Percentiles rank a stretch among this genome's conserved stretches.
phyloP scores from a whole-genome alignment of 306 rosid genomes.

The Lathyrus tuberosus region DNA sequence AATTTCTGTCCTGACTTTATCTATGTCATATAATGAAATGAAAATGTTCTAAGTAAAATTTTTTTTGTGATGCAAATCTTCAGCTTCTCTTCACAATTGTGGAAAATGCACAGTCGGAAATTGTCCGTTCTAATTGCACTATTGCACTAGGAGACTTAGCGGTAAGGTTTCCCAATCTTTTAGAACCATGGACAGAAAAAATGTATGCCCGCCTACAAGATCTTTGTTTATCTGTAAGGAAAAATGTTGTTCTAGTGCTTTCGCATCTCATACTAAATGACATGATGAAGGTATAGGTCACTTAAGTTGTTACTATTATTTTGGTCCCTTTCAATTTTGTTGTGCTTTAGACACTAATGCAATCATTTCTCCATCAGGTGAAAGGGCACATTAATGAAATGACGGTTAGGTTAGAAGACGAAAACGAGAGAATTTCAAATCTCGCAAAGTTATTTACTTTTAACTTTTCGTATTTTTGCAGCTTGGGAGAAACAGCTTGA shows the following conservation, averaged over 20 bases:
- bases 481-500: no score
- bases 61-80: slow-evolving; percentile 79
- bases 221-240: slow-evolving; percentile 78
- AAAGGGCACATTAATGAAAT: slow-evolving; percentile 94
- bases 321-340: slow-evolving; percentile 23
- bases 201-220: slow-evolving; percentile 88
- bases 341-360: slow-evolving; percentile 42
- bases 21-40: slow-evolving; percentile 20
- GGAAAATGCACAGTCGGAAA: slow-evolving; percentile 78
- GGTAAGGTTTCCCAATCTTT: slow-evolving; percentile 91
- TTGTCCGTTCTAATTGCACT: slow-evolving; percentile 91
- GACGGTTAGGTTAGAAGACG: slow-evolving; percentile 88
- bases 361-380: slow-evolving; percentile 57
- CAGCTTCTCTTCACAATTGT: slow-evolving; percentile 94
- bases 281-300: slow-evolving; percentile 90
- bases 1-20: slow-evolving; percentile 5
- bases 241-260: slow-evolving; percentile 96
- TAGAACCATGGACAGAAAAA: slow-evolving; percentile 97
- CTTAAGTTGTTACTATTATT: slow-evolving; percentile 25
- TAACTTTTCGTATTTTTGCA: no score
- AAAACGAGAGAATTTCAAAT: slow-evolving; percentile 85
- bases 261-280: slow-evolving; percentile 96
- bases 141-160: slow-evolving; percentile 94
- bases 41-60: slow-evolving; percentile 36
- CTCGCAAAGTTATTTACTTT: slow-evolving; percentile 87